Base-by-base conservation (phyloP, 306 rosid genomes). In the Spatholobus suberectus region DNA sequence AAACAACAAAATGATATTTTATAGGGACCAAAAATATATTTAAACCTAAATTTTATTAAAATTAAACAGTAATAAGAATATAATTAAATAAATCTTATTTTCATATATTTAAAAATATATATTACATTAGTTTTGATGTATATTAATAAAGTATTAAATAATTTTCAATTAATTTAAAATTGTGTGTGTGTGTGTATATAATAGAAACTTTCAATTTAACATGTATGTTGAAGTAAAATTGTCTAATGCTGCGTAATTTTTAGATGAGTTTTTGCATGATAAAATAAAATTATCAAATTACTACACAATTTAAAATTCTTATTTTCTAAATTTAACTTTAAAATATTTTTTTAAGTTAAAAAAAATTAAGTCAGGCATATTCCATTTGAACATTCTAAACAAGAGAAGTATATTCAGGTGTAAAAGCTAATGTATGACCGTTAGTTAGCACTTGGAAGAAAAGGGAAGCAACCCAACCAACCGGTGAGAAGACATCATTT, bases 371-470 rank as follows among this genome's bases (percentile, higher is more conserved):
- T 8, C 3, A 47, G 24, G 51, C 11, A 40, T 68, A 21, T 49
- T 49, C 11, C 49, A 9, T 12, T 0, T 9, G 23, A 63, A 17
- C 43, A 32, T 63, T 32, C 74, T 49, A 47, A 43, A 17, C 44
- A 65, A 37, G 70, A 17, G 67, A 81, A 75, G 90, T 73, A 73
- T 47, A 65, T 85, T 78, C 87, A 76, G 15, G 54, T 18, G 58
- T 11, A 18, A 44, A 32, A 61, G 85, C 85, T 13, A 46, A 80
- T 88, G 40, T 51, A 20, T 21, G 82, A 89, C 89, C 85, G 87
- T 84, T 88, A 61, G 86, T 84, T 89, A 80, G 32, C 15, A 35
- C 21, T 71, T 41, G 24, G 37, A 27, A 54, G 70, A 77, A 54
- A 20, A 10, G 41, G 17, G 66, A 73, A 20, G 26, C 35, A 76